Evolutionary conservation across 371 early-diverging fungal species (phyloP).

Genomic region (Choanephora cucurbitarum): DNA sequence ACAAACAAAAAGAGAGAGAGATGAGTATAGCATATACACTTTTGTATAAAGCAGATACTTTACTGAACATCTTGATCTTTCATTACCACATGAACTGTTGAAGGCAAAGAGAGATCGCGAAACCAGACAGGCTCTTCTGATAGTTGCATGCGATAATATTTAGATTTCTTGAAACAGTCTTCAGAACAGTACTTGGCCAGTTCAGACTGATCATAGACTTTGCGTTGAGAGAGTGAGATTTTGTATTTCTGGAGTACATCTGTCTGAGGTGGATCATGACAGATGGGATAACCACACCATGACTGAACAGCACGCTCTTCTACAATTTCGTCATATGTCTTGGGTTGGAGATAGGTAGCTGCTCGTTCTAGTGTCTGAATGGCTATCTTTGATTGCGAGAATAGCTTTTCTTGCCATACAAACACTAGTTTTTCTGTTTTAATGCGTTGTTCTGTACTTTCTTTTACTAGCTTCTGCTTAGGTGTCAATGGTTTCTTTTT

Average conservation of each 20-base stretch:
- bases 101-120: constrained; percentile 26
- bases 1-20: neutral
- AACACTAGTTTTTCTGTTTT: constrained; percentile 54
- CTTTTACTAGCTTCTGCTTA: constrained; percentile 48
- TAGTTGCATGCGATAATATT: constrained; percentile 61
- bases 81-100: constrained; percentile 30
- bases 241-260: constrained; percentile 47
- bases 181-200: constrained; percentile 64
- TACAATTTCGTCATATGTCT: constrained; percentile 62
- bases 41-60: constrained; percentile 13
- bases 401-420: constrained; percentile 62
- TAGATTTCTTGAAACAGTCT: constrained; percentile 61
- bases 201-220: constrained; percentile 68
- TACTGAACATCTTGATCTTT: constrained; percentile 41
- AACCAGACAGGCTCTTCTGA: constrained; percentile 68
- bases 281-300: constrained; percentile 75
- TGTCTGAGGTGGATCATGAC: constrained; percentile 30
- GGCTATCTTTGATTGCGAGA: constrained; percentile 29
- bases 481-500: constrained; percentile 34
- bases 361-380: constrained; percentile 30
- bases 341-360: constrained; percentile 43
- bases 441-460: constrained; percentile 51
- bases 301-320: constrained; percentile 65
- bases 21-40: too few relatives aligned
- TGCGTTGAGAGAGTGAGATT: constrained; percentile 60